A percentile compares a stretch with the other conserved stretches of the same genome.
phyloP scores from a whole-genome alignment of 2,329 filamentous ascomycete species.

The Nigrograna mackinnonii region DNA sequence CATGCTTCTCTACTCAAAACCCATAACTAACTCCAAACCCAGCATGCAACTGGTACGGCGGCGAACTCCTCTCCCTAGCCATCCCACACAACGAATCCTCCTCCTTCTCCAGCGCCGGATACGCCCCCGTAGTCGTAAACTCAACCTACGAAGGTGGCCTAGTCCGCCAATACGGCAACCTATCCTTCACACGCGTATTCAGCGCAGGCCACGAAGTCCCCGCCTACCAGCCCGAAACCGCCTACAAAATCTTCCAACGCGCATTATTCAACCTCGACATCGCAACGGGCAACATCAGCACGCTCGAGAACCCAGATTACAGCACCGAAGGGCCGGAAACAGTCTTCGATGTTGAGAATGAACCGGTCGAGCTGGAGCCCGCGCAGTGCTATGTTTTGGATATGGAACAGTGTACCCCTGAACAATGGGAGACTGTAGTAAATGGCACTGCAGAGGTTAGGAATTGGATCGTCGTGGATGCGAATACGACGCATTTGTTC shows the following conservation, averaged over 20 bases:
- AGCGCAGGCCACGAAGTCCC: constrained; percentile 58
- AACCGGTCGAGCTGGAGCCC: constrained; percentile 43
- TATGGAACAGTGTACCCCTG: constrained; percentile 28
- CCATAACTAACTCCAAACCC: constrained; percentile 28
- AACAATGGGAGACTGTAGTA: constrained; percentile 36
- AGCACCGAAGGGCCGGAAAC: constrained; percentile 36
- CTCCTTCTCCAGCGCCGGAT: constrained; percentile 68
- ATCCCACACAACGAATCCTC: constrained; percentile 57
- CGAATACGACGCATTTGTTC: constrained; percentile 33
- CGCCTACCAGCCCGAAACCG: constrained; percentile 51
- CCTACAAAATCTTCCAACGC: constrained; percentile 57
- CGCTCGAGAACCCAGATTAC: constrained; percentile 43
- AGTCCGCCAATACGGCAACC: constrained; percentile 76
- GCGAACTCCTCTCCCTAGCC: constrained; percentile 68
- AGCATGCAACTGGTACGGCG: constrained; percentile 70
- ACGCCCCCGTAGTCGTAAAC: constrained; percentile 72
- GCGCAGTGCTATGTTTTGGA: constrained; percentile 40
- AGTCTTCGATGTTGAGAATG: constrained; percentile 51
- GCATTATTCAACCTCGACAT: constrained; percentile 56
- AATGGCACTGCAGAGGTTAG: constrained; percentile 32
- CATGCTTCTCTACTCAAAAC: not conserved
- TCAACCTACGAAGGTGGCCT: constrained; percentile 69
- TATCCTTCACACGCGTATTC: constrained; percentile 56
- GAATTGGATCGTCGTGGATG: constrained; percentile 39
- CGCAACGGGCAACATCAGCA: constrained; percentile 55